phyloP scores from a whole-genome alignment of 805 yeast genomes.

The Teunomyces panamensis region DNA sequence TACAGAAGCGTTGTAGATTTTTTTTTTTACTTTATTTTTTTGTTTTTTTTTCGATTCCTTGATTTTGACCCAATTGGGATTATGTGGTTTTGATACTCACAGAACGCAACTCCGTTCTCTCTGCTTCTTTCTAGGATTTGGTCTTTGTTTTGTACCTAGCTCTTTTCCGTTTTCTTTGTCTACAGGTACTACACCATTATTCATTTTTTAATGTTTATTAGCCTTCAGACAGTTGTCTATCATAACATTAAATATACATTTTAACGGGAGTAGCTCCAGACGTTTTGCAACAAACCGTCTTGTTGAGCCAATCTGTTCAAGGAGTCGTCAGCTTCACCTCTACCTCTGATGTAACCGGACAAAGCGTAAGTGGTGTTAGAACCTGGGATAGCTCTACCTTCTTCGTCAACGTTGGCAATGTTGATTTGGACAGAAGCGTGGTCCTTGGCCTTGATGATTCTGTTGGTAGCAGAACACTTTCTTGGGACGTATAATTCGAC shows the following conservation, averaged over 20 bases:
- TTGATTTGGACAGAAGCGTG: constrained; percentile 99
- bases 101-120: too few species aligned
- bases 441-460: constrained; percentile 99
- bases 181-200: neutral
- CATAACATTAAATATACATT: constrained; percentile 21
- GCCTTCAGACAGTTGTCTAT: constrained; percentile 1
- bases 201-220: constrained; percentile 1
- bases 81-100: too few species aligned
- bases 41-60: too few species aligned
- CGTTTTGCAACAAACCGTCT: constrained; percentile 96
- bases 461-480: constrained; percentile 99
- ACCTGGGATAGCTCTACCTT: constrained; percentile 93
- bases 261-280: constrained; percentile 94
- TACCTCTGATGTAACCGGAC: constrained; percentile 94
- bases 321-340: constrained; percentile 99
- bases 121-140: too few species aligned
- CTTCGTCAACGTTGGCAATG: constrained; percentile 97
- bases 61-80: too few species aligned
- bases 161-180: neutral
- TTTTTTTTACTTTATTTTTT: too few species aligned
- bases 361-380: constrained; percentile 92
- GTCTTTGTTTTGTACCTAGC: too few species aligned
- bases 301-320: constrained; percentile 98
- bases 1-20: neutral
- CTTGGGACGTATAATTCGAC: constrained; percentile 99